phyloP scores from a whole-genome alignment of 2,329 filamentous ascomycete genomes.

The Thielaviopsis ethacetica region DNA sequence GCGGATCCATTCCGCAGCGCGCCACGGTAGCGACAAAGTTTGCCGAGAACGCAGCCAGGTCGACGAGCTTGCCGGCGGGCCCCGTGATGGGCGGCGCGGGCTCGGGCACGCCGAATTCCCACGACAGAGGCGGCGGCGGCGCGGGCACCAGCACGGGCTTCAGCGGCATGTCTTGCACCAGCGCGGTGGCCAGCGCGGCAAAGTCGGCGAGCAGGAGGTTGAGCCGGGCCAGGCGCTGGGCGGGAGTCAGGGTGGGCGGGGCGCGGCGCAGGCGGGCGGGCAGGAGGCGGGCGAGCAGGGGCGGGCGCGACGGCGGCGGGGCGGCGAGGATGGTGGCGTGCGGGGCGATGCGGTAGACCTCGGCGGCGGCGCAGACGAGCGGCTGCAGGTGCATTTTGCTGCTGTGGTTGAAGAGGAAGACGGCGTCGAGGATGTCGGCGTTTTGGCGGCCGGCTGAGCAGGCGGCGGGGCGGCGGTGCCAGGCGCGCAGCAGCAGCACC shows the following conservation, averaged over 20 bases:
- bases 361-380: neutral
- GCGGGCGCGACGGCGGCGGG: neutral
- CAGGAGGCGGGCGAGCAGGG: neutral
- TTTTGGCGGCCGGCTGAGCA: neutral
- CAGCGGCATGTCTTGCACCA: neutral
- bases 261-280: neutral
- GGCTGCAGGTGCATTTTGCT: neutral
- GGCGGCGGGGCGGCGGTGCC: neutral
- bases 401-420: neutral
- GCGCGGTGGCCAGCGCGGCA: neutral
- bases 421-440: neutral
- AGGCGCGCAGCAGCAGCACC: neutral
- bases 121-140: neutral
- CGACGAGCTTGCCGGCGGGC: neutral
- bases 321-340: neutral
- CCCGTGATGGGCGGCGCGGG: neutral
- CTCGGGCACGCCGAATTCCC: neutral
- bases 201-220: neutral
- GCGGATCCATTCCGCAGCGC: neutral
- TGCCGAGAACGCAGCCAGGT: neutral
- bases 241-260: neutral
- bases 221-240: neutral
- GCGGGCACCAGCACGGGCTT: neutral
- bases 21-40: neutral
- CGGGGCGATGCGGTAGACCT: neutral